Evolutionary conservation across 2,329 filamentous ascomycete species (phyloP).

Genomic region (Davidsoniella virescens): DNA sequence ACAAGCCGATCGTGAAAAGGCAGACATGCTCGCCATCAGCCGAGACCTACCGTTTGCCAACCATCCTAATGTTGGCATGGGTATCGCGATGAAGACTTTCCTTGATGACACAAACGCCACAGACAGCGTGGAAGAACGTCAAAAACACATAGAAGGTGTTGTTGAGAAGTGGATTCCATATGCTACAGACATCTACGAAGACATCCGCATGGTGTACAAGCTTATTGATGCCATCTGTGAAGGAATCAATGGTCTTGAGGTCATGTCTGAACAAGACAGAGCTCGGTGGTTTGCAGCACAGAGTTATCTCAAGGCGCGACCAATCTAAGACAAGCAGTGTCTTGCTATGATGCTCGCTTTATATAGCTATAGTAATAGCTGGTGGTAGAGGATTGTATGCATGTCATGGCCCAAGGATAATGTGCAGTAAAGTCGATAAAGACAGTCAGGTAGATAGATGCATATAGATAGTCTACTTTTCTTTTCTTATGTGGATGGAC

Average conservation of each 20-base stretch:
- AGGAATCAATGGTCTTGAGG: conserved; percentile 24
- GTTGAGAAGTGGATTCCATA: conserved; percentile 39
- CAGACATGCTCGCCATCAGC: conserved; percentile 52
- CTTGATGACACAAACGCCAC: conserved; percentile 47
- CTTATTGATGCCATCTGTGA: conserved; percentile 42
- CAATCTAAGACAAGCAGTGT: conserved; percentile 7
- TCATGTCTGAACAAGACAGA: conserved; percentile 2
- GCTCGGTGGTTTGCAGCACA: conserved; percentile 7
- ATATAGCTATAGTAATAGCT: too few relatives aligned
- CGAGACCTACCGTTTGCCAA: conserved; percentile 56
- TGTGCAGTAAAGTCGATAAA: too few relatives aligned
- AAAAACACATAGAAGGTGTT: conserved; percentile 32
- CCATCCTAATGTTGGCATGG: conserved; percentile 59
- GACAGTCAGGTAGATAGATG: neutral
- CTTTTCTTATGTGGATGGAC: too few relatives aligned
- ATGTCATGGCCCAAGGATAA: too few relatives aligned
- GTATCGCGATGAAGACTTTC: conserved; percentile 66
- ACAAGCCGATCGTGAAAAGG: conserved; percentile 55
- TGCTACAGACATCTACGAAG: conserved; percentile 41
- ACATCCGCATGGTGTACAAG: conserved; percentile 38
- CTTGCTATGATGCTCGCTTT: too few relatives aligned
- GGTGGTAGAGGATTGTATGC: too few relatives aligned
- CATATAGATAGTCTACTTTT: too few relatives aligned
- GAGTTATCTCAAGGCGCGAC: conserved; percentile 11
- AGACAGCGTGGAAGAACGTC: conserved; percentile 33